Percentiles rank a stretch among this genome's conserved stretches.
Evolutionary conservation across 495 filamentous ascomycete species (phyloP).

Genomic region (Penicillium parvum): DNA sequence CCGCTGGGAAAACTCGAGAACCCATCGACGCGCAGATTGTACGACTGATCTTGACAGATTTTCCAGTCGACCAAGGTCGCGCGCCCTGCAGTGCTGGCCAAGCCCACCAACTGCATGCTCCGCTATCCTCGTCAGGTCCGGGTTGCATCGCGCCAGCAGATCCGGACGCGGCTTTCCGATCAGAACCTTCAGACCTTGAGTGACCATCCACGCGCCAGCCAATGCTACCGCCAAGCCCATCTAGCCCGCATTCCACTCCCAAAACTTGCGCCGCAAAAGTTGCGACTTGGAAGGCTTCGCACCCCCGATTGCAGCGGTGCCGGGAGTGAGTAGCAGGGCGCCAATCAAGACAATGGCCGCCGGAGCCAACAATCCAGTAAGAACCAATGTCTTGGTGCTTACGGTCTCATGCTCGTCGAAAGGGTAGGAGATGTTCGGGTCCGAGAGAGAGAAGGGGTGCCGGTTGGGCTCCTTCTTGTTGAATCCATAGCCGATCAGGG

Average conservation of each 20-base stretch:
- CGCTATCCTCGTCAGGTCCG: background rate
- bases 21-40: background rate
- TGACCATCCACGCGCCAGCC: background rate
- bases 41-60: background rate
- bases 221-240: background rate
- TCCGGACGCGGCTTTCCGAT: constrained; percentile 2
- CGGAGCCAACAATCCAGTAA: background rate
- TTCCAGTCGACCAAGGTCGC: background rate
- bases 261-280: background rate
- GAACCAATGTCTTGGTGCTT: background rate
- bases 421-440: background rate
- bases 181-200: background rate
- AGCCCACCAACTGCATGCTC: background rate
- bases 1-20: background rate
- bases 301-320: background rate
- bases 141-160: background rate
- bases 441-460: background rate
- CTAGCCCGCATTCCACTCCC: constrained; percentile 2
- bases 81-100: background rate
- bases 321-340: background rate
- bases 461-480: background rate
- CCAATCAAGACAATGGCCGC: background rate
- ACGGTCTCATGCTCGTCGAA: background rate
- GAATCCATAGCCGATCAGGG: background rate
- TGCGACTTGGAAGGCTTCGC: background rate